Base-by-base conservation (phyloP, 2,329 filamentous ascomycete species). In the Clarireedia sp. region DNA sequence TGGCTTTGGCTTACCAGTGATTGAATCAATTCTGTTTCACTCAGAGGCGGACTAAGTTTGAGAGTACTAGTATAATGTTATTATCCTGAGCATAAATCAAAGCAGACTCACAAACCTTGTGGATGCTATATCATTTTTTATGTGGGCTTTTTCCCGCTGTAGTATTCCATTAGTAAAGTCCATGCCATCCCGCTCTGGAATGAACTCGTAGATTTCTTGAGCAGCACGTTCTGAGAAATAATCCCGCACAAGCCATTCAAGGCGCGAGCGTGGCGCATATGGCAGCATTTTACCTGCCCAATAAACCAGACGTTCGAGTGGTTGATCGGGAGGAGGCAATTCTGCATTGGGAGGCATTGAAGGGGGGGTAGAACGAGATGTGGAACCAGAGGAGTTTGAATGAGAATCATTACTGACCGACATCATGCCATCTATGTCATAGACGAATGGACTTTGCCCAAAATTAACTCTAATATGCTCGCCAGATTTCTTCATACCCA, bases 391-490 rank as follows among this genome's bases (percentile, higher is more conserved):
- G 9, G 43, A 36, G 17, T 48, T 37, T 37, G 37, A 19, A 12
- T n/a, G 29, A 17, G 33, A 26, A 37, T 17, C 29, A 37, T 51
- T 54, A 72, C 79, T 65, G 78, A 88, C 88, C 75, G 79, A 80
- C 74, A 96, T 86, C 78, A 94, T 81, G 57, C 81, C 80, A 70
- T 96, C 89, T 63, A 99, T 97, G 69, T 96, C 89, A 72, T 87
- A 99, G 45, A 89, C 79, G 70, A 97, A 97, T 3, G 87, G 87
- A 52, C 79, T 80, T 70, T 86, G 82, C 47, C 83, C 83, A 71
- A 87, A 87, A 66, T 87, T 87, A 61, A 76, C 80, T 57, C 75
- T 72, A 56, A 87, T 68, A 61, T 81, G 76, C 64, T 87, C 83
- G 45, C 81, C 80, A 0, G 76, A 70, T 65, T 80, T 84, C 67